These are phyloP conservation scores for Ophiostoma ulmi DNA, from an alignment of 2,329 filamentous ascomycete genomes.

Conservation along the genomic window DNA sequence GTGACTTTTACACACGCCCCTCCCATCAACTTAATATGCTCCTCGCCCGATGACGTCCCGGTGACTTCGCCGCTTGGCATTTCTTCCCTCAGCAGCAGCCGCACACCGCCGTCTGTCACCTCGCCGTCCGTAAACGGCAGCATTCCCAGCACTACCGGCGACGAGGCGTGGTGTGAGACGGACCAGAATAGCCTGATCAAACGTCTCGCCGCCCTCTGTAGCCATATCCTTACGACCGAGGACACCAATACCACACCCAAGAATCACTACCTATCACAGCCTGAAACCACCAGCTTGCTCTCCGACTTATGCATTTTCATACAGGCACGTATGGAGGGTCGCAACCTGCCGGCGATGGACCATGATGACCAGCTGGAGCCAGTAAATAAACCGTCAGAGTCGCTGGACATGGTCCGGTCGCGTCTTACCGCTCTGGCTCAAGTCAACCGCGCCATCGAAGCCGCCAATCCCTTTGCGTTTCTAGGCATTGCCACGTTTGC, in stretches of 20 bases:
- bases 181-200: conserved; percentile 27
- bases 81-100: not conserved
- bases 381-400: conserved; percentile 13
- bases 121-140: not conserved
- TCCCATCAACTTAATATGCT: not conserved
- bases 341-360: not conserved
- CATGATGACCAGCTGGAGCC: not conserved
- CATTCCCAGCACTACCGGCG: not conserved
- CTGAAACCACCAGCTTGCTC: conserved; percentile 24
- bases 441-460: conserved; percentile 38
- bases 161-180: conserved; percentile 22
- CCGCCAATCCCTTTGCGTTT: conserved; percentile 39
- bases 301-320: conserved; percentile 26
- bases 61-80: not conserved
- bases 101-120: conserved; percentile 2
- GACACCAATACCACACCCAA: not conserved
- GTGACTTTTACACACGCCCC: not conserved
- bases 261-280: conserved; percentile 21
- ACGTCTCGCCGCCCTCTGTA: conserved; percentile 26
- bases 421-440: conserved; percentile 35
- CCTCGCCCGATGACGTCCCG: conserved; percentile 8
- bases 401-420: conserved; percentile 26
- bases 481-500: conserved; percentile 43
- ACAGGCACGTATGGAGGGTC: conserved; percentile 26
- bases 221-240: conserved; percentile 24